Conservation (phyloP, 2,329 filamentous ascomycete species). For the Tolypocladium guangdongense region DNA sequence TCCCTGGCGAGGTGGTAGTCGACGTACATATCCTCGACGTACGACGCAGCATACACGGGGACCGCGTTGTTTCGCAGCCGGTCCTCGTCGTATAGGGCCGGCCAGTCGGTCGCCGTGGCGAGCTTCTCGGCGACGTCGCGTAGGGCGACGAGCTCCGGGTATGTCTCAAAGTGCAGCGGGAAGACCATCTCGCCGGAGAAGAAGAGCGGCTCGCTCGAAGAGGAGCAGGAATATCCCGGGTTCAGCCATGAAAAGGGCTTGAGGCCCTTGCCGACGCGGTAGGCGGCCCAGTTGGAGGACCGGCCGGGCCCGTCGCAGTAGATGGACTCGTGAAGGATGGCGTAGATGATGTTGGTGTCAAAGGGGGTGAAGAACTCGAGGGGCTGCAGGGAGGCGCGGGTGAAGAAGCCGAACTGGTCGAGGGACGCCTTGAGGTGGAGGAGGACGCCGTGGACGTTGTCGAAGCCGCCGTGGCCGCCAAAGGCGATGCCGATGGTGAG, state of each 20-base stretch:
- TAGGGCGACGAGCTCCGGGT: conserved; percentile 62
- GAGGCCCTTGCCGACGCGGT: conserved; percentile 44
- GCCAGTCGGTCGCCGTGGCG: conserved; percentile 60
- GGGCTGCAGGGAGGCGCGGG: conserved; percentile 54
- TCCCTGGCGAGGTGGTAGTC: conserved; percentile 63
- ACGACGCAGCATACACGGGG: conserved; percentile 77
- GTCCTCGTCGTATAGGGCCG: conserved; percentile 61
- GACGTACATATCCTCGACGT: conserved; percentile 87
- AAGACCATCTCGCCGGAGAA: conserved; percentile 94
- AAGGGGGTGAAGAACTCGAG: conserved; percentile 60
- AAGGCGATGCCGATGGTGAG: conserved; percentile 69
- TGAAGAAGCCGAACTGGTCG: conserved; percentile 64
- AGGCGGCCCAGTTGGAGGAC: conserved; percentile 65
- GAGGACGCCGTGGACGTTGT: conserved; percentile 63
- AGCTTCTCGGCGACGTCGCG: conserved; percentile 59
- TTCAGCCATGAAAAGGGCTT: conserved; percentile 41
- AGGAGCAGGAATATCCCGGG: conserved; percentile 16
- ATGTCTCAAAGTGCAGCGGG: conserved; percentile 73
- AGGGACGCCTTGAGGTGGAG: conserved; percentile 63
- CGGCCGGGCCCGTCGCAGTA: conserved; percentile 62
- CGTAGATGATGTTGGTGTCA: conserved; percentile 73
- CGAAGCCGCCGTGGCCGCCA: conserved; percentile 68
- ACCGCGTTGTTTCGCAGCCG: conserved; percentile 68
- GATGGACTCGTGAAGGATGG: conserved; percentile 75
- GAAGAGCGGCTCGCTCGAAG: conserved; percentile 41